Base-by-base conservation (phyloP, 176 grass and related monocot species). In the Themeda triandra region DNA sequence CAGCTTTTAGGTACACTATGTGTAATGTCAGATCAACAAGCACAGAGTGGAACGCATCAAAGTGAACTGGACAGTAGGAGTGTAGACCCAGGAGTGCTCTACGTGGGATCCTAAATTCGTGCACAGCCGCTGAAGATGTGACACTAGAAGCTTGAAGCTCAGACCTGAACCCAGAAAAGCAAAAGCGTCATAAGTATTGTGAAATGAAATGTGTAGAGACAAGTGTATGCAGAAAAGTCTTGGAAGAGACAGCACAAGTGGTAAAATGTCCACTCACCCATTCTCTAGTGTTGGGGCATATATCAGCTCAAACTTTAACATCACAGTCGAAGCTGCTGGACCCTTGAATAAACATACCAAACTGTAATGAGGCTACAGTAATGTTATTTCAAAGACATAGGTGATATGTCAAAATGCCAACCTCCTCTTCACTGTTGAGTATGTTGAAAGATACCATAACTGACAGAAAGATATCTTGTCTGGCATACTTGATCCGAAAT, bases 361-460 rank as follows among this genome's bases (percentile, higher is more conserved):
- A 51, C 73, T 48, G 15, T 73, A 77, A 69, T 79, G 51, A 83
- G 85, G 48, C 33, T 58, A 83, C 14, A 51, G 70, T 74, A 62
- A 76, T 69, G 21, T 81, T 71, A 63, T 80, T 80, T 73, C 37
- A 71, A 32, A 91, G 69, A 51, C 33, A 35, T 56, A 33, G 72
- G 29, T 18, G 17, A 31, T 66, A 81, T 68, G 65, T 64, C 46
- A 73, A 76, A 83, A 68, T 18, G 39, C 39, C 28, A 89, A 99
- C 96, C 96, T 99, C 93, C 78, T 92, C 69, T 94, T 89, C 78
- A 29, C 81, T 83, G 60, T 87, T 92, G 71, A 80, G 23, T 69
- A 99, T 91, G 76, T 92, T 99, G 82, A 99, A 99, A 94, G 96
- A 96, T 31, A 96, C 93, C 96, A 99, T 99, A 67, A 99, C 86